Base-by-base conservation (phyloP, 345 rosid species). In the Stellera chamaejasme region DNA sequence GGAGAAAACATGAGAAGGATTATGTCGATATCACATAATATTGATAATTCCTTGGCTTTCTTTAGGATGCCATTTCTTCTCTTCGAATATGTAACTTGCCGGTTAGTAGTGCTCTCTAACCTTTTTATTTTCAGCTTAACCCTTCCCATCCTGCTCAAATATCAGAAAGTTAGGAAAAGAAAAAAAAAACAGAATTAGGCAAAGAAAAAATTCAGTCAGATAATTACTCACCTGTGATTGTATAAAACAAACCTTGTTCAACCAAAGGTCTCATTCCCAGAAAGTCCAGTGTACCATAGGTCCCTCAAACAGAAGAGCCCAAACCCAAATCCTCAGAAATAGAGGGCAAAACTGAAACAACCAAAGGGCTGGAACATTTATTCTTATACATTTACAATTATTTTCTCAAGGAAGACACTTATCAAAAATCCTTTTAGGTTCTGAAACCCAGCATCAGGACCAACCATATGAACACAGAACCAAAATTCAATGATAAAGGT, bases 1-100 rank as follows among this genome's bases (percentile, higher is more conserved):
- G 96, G 98, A 72, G 95, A 85, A 71, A 85, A 88, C 95, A 85
- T 83, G 62, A 92, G 82, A 74, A 88, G 88, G 69, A 84, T 71
- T 59, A 85, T 78, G 65, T 88, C 90, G 41, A 82, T 81, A 63
- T 84, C 96, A 53, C 98, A 88, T 55, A 92, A 64, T 66, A 92
- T 88, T 0, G 95, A 88, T 60, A 92, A 66, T 67, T 92, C 98
- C 77, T 62, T 83, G 2, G 95, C 95, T 76, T 92, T 92, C 81
- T 92, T 92, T 75, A 92, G 52, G 43, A 92, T 83, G 48, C 98
- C 98, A 69, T 65, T 78, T 73, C 74, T 83, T 50, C 95, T 69
- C 75, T 88, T 92, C 5, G 98, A 76, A 70, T 76, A 92, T 48
- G 98, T 88, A 57, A 83, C 82, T 68, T 85, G 90, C 53, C 93